Evolutionary conservation across 2,329 filamentous ascomycete genomes (phyloP).

Genomic region (Clonostachys chloroleuca): DNA sequence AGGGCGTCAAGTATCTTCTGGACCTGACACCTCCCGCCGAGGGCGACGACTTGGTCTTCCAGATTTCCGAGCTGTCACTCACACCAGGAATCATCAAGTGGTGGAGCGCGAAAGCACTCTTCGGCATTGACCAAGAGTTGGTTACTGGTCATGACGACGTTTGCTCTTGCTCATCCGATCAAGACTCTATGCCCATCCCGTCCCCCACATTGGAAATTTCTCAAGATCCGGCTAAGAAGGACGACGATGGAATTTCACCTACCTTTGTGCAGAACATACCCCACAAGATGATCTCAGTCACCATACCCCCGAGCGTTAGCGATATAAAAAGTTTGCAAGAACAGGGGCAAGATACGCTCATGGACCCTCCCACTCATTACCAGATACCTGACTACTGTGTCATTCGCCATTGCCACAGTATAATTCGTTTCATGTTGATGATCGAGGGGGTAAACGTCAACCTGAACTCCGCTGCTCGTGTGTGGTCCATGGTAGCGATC

Average conservation of each 20-base stretch:
- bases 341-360: conserved; percentile 4
- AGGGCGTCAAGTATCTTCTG: conserved; percentile 51
- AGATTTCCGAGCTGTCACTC: conserved; percentile 54
- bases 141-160: conserved; percentile 36
- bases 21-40: conserved; percentile 59
- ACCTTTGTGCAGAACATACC: no score
- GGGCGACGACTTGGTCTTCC: conserved; percentile 58
- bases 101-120: conserved; percentile 35
- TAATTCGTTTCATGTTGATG: conserved; percentile 57
- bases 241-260: no score
- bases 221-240: not conserved
- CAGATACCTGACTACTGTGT: conserved; percentile 56
- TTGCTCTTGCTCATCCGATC: conserved; percentile 11
- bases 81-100: conserved; percentile 51
- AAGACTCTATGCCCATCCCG: not conserved
- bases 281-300: no score
- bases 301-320: no score
- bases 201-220: not conserved
- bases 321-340: no score
- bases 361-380: conserved; percentile 21
- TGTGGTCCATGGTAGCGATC: conserved; percentile 63
- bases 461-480: conserved; percentile 60
- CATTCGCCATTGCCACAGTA: conserved; percentile 56
- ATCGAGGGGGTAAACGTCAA: conserved; percentile 49
- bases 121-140: conserved; percentile 16